phyloP scores from a whole-genome alignment of 2,329 filamentous ascomycete species.

The Niveomyces coronatus region DNA sequence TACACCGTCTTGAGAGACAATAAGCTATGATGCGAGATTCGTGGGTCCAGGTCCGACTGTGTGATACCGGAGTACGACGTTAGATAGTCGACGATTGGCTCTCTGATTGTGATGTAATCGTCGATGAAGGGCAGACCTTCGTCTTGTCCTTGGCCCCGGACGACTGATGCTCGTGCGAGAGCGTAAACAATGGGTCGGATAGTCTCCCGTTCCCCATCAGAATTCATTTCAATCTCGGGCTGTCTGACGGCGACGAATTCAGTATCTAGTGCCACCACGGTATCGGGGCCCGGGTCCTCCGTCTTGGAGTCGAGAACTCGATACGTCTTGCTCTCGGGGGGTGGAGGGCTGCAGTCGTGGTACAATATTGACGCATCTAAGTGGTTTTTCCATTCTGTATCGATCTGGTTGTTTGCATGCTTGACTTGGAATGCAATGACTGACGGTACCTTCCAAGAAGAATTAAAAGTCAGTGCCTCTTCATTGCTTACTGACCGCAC shows the following conservation, averaged over 20 bases:
- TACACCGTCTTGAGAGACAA: constrained; percentile 85
- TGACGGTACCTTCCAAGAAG: constrained; percentile 85
- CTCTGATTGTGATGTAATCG: constrained; percentile 87
- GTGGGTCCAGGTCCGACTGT: constrained; percentile 71
- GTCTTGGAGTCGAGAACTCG: constrained; percentile 42
- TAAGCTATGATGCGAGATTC: constrained; percentile 69
- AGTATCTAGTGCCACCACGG: constrained; percentile 82
- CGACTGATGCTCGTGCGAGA: constrained; percentile 83
- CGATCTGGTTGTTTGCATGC: constrained; percentile 67
- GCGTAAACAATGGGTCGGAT: constrained; percentile 86
- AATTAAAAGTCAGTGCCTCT: constrained; percentile 82
- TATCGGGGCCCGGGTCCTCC: constrained; percentile 61
- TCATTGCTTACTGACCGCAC: constrained; percentile 70
- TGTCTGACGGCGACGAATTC: constrained; percentile 92
- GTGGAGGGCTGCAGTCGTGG: constrained; percentile 46
- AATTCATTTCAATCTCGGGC: constrained; percentile 92
- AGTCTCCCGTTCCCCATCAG: constrained; percentile 83
- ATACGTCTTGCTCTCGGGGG: constrained; percentile 41
- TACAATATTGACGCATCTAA: constrained; percentile 82
- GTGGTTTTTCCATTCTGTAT: constrained; percentile 74
- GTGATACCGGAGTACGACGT: constrained; percentile 91
- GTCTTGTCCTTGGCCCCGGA: constrained; percentile 66
- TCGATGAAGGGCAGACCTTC: constrained; percentile 89
- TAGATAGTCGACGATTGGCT: constrained; percentile 89
- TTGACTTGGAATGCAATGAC: constrained; percentile 82